Evolutionary conservation across 352 stramenopile genomes (phyloP).

Genomic region (Phytophthora brassicae): DNA sequence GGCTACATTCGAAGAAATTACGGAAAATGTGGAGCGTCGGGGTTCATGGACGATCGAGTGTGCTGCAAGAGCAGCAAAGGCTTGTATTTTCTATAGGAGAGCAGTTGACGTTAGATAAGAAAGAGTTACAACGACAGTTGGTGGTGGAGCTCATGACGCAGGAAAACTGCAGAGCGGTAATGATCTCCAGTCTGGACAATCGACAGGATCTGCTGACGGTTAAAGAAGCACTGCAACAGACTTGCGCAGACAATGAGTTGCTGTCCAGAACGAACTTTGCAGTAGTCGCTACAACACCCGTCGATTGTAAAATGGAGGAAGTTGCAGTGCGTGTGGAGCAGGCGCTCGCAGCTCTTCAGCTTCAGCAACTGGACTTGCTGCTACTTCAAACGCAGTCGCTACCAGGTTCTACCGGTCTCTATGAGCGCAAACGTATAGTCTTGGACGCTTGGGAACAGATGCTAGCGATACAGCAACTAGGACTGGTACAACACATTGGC

Average conservation of each 20-base stretch:
- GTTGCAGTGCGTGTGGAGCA: constrained; percentile 32
- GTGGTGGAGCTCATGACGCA: constrained; percentile 26
- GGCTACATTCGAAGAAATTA: neutral
- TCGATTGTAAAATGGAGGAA: constrained; percentile 17
- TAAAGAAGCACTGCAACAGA: constrained; percentile 26
- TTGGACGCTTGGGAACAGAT: constrained; percentile 49
- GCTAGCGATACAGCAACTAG: constrained; percentile 34
- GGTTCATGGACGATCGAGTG: constrained; percentile 35
- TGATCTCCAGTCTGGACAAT: constrained; percentile 39
- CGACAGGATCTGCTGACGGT: constrained; percentile 28
- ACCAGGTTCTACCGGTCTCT: constrained; percentile 7
- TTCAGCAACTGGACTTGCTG: constrained; percentile 45
- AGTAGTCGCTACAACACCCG: constrained; percentile 28
- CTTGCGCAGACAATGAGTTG: constrained; percentile 29
- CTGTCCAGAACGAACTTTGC: constrained; percentile 34
- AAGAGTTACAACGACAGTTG: constrained; percentile 27
- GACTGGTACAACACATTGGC: constrained; percentile 42
- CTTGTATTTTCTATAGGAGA: constrained; percentile 51
- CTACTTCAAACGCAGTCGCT: constrained; percentile 38
- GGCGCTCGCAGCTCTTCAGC: constrained; percentile 34
- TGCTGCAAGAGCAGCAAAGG: constrained; percentile 44
- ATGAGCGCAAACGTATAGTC: constrained; percentile 46
- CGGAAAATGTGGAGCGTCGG: constrained; percentile 62
- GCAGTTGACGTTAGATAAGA: constrained; percentile 2
- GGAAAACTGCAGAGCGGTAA: constrained; percentile 43